Percentiles rank a stretch among this genome's conserved stretches.
These are phyloP conservation scores for Betula pendula DNA, from an alignment of 306 rosid genomes.

Conservation along the genomic window DNA sequence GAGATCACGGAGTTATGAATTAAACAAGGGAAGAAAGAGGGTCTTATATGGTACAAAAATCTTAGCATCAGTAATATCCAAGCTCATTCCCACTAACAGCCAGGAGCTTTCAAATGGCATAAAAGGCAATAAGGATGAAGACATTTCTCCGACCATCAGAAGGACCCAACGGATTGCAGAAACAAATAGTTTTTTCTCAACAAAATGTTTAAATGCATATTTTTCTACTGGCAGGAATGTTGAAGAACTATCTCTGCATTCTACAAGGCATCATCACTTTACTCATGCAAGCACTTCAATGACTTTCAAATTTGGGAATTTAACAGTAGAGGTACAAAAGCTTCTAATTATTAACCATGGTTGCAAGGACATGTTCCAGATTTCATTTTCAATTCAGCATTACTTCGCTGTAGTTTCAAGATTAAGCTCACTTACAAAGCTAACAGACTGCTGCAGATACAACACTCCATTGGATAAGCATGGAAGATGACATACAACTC, in stretches of 20 bases:
- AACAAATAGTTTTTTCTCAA: conserved; percentile 1
- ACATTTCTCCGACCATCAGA: conserved; percentile 10
- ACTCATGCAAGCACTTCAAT: conserved; percentile 26
- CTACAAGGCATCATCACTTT: conserved; percentile 19
- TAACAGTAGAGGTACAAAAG: conserved; percentile 36
- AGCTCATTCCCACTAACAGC: conserved; percentile 26
- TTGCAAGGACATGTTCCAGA: conserved; percentile 1
- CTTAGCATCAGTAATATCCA: conserved; percentile 29
- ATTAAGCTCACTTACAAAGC: conserved; percentile 17
- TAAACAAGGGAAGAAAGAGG: conserved; percentile 21
- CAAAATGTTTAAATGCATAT: conserved; percentile 11
- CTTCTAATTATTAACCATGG: background rate
- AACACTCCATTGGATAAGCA: conserved; percentile 20
- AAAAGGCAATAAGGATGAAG: conserved; percentile 17
- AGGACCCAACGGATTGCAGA: background rate
- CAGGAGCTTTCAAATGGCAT: conserved; percentile 24
- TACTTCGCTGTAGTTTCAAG: background rate
- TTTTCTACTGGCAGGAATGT: conserved; percentile 1
- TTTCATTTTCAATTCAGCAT: conserved; percentile 2
- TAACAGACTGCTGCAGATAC: conserved; percentile 32
- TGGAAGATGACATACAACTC: conserved; percentile 6
- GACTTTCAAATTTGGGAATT: conserved; percentile 31
- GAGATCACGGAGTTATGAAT: conserved; percentile 19
- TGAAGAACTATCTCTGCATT: conserved; percentile 22
- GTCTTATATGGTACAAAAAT: conserved; percentile 26